These are phyloP conservation scores for Exophiala sp. DNA, from an alignment of 2,329 filamentous ascomycete genomes.

Conservation along the genomic window DNA sequence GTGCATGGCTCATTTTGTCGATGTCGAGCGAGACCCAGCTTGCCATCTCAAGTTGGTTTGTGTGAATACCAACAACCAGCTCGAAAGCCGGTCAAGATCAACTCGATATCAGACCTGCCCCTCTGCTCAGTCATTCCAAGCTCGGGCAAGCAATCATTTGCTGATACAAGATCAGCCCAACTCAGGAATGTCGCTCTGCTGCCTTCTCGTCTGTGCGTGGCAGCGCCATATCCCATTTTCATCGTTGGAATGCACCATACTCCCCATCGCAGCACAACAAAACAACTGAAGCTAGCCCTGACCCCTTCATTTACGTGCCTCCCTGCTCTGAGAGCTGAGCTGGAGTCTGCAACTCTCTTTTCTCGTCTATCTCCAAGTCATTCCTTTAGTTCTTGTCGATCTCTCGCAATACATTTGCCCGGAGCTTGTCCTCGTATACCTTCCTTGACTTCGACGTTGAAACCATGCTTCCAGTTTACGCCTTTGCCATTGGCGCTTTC, in stretches of 20 bases:
- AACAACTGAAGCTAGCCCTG: conserved; percentile 5
- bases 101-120: no score
- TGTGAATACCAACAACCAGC: no score
- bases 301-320: conserved; percentile 7
- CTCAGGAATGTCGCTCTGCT: no score
- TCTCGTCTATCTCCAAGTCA: conserved; percentile 2
- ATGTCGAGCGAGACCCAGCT: no score
- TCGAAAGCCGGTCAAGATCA: no score
- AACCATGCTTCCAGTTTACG: conserved; percentile 5
- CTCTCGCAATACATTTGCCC: neutral
- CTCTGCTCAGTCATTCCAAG: conserved; percentile 8
- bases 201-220: conserved; percentile 2
- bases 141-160: conserved; percentile 3
- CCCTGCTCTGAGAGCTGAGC: neutral
- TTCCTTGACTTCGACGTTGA: neutral
- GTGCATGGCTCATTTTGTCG: no score
- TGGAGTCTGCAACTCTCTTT: conserved; percentile 3
- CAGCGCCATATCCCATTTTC: neutral
- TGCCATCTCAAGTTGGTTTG: no score
- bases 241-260: conserved; percentile 3
- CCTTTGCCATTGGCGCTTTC: conserved; percentile 18
- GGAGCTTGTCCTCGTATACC: no score
- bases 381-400: conserved; percentile 3
- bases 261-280: neutral
- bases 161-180: neutral